These are phyloP conservation scores for Epicoccum sorghinum DNA, from an alignment of 2,329 filamentous ascomycete genomes.

Conservation along the genomic window DNA sequence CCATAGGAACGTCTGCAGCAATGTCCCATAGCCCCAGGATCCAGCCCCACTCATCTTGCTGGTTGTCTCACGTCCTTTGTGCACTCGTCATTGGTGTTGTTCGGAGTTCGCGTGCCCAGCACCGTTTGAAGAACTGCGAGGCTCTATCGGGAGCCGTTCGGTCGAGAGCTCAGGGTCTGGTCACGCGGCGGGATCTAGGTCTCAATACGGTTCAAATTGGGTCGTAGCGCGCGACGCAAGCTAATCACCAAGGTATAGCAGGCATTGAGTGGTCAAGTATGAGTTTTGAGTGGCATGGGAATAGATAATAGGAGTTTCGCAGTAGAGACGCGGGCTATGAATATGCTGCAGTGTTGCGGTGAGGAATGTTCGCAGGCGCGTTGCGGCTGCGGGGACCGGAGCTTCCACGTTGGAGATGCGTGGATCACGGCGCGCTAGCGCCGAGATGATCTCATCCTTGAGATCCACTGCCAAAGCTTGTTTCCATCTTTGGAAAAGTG, in stretches of 20 bases:
- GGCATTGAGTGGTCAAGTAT: background rate
- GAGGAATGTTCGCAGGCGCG: slow-evolving; percentile 11
- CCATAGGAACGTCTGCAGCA: slow-evolving; percentile 36
- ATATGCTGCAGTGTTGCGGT: background rate
- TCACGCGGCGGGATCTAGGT: slow-evolving; percentile 8
- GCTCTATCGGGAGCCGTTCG: background rate
- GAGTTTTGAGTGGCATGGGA: background rate
- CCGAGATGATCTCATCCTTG: slow-evolving; percentile 8
- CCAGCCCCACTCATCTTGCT: slow-evolving; percentile 32
- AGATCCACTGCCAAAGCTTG: slow-evolving; percentile 14
- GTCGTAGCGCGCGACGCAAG: slow-evolving; percentile 20
- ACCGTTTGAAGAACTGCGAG: background rate
- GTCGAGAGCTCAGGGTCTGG: slow-evolving; percentile 4
- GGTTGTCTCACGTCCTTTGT: slow-evolving; percentile 19
- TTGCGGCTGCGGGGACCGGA: slow-evolving; percentile 17
- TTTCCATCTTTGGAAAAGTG: background rate
- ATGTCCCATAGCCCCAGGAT: slow-evolving; percentile 32
- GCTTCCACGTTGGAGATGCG: slow-evolving; percentile 19
- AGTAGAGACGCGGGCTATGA: background rate
- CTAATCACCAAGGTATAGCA: slow-evolving; percentile 2
- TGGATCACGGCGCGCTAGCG: slow-evolving; percentile 9
- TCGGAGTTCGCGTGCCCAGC: background rate
- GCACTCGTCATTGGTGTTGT: slow-evolving; percentile 22
- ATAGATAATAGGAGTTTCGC: background rate
- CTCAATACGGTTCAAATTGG: slow-evolving; percentile 15